Percentiles rank a stretch among this genome's conserved stretches.
These are phyloP conservation scores for Astrothelium macrocarpum DNA, from an alignment of 495 filamentous ascomycete species.

Conservation along the genomic window DNA sequence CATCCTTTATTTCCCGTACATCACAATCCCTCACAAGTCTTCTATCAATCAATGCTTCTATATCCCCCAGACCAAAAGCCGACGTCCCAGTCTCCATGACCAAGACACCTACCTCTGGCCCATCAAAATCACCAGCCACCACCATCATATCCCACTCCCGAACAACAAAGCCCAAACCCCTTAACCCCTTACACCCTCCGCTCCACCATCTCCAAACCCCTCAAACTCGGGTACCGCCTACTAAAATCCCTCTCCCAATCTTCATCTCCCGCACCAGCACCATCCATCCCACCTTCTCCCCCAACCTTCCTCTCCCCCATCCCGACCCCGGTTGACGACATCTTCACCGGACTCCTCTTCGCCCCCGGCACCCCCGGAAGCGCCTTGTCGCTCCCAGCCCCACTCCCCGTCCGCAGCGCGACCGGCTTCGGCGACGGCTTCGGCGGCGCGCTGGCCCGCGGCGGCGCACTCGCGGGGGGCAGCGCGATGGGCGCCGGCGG, in stretches of 20 bases:
- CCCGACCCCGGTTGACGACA: neutral
- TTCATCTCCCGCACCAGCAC: conserved; percentile 30
- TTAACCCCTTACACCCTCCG: conserved; percentile 46
- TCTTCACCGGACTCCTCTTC: neutral
- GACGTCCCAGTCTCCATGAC: conserved; percentile 9
- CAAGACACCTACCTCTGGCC: no score
- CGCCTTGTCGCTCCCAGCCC: conserved; percentile 14
- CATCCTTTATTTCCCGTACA: neutral
- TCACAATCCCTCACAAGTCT: neutral
- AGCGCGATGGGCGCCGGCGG: no score
- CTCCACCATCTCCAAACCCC: conserved; percentile 75
- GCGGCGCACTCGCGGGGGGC: no score
- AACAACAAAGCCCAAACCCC: no score
- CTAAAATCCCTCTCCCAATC: conserved; percentile 70
- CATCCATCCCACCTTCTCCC: conserved; percentile 11
- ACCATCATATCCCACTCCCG: neutral
- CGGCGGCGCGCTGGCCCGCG: conserved; percentile 43
- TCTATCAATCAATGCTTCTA: neutral
- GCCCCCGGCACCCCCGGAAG: conserved; percentile 18
- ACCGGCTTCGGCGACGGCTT: conserved; percentile 40
- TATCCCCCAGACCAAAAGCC: neutral
- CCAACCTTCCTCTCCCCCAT: neutral
- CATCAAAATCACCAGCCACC: conserved; percentile 3
- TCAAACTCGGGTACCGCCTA: conserved; percentile 71
- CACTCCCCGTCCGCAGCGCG: conserved; percentile 41